phyloP scores from a whole-genome alignment of 1,139 yeast species.

The Pneumocystis canis region DNA sequence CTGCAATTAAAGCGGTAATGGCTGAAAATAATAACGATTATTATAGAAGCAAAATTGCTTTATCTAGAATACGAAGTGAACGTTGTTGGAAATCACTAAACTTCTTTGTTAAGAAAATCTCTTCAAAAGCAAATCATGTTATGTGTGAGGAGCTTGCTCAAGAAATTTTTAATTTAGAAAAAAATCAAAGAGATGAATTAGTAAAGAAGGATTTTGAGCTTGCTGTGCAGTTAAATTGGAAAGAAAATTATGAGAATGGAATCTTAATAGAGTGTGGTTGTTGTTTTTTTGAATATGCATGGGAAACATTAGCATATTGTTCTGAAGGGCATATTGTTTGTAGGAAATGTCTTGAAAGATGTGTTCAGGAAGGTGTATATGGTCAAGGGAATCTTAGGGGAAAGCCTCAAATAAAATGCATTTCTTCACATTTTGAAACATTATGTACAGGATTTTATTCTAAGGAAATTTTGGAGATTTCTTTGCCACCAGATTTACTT shows the following conservation, averaged over 20 bases:
- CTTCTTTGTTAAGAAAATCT: not conserved
- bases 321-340: conserved; percentile 15
- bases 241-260: conserved; percentile 9
- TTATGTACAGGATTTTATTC: conserved; percentile 11
- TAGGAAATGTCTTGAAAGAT: conserved; percentile 10
- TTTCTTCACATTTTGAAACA: conserved; percentile 13
- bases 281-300: conserved; percentile 15
- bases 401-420: conserved; percentile 11
- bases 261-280: conserved; percentile 15
- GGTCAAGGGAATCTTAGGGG: conserved; percentile 15
- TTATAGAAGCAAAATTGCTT: conserved; percentile 9
- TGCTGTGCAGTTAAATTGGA: conserved; percentile 11
- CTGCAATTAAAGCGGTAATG: conserved; percentile 12
- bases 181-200: conserved; percentile 2
- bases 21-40: conserved; percentile 12
- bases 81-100: conserved; percentile 5
- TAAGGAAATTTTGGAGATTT: conserved; percentile 8
- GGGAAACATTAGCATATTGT: conserved; percentile 15
- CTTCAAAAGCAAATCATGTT: conserved; percentile 2
- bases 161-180: conserved; percentile 10
- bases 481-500: conserved; percentile 7
- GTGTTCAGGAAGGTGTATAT: conserved; percentile 14
- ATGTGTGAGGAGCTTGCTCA: conserved; percentile 12
- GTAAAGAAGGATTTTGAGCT: conserved; percentile 7
- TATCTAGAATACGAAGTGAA: conserved; percentile 8